Evolutionary conservation across 306 rosid genomes (phyloP).

Genomic region (Psophocarpus tetragonolobus): DNA sequence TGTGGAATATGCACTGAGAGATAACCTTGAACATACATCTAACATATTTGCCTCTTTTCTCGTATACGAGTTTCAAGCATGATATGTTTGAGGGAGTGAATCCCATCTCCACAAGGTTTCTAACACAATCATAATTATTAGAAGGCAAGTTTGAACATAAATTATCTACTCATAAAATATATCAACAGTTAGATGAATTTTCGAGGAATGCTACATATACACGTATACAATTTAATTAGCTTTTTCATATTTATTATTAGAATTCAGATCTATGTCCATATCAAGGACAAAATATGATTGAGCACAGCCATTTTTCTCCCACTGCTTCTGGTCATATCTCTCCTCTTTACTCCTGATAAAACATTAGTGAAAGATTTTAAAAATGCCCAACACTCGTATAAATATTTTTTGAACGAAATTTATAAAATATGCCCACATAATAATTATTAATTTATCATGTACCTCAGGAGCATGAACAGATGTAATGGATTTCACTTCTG

Average conservation of each 20-base stretch:
- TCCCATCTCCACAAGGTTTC: background rate
- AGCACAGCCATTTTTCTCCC: slow-evolving; percentile 28
- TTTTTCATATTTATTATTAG: slow-evolving; percentile 26
- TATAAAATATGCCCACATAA: slow-evolving; percentile 1
- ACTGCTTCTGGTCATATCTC: slow-evolving; percentile 28
- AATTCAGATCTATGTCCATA: slow-evolving; percentile 27
- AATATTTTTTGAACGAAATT: background rate
- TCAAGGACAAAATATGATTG: slow-evolving; percentile 22
- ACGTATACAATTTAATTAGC: slow-evolving; percentile 31
- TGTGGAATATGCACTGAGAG: no score
- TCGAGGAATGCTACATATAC: slow-evolving; percentile 36
- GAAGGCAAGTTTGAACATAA: background rate
- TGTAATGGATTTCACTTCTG: slow-evolving; percentile 49
- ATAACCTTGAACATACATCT: no score
- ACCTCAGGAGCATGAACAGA: slow-evolving; percentile 50
- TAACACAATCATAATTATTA: background rate
- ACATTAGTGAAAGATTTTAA: slow-evolving; percentile 8
- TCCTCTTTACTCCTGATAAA: slow-evolving; percentile 48
- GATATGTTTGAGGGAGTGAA: background rate
- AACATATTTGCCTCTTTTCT: background rate
- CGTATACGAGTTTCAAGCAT: background rate
- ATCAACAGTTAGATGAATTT: slow-evolving; percentile 33
- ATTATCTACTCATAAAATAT: slow-evolving; percentile 10
- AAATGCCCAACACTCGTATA: background rate
- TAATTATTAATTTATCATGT: slow-evolving; percentile 20